Percentiles rank a stretch among this genome's conserved stretches.
Evolutionary conservation across 2,329 filamentous ascomycete genomes (phyloP).

Genomic region (Bipolaris sorokiniana): DNA sequence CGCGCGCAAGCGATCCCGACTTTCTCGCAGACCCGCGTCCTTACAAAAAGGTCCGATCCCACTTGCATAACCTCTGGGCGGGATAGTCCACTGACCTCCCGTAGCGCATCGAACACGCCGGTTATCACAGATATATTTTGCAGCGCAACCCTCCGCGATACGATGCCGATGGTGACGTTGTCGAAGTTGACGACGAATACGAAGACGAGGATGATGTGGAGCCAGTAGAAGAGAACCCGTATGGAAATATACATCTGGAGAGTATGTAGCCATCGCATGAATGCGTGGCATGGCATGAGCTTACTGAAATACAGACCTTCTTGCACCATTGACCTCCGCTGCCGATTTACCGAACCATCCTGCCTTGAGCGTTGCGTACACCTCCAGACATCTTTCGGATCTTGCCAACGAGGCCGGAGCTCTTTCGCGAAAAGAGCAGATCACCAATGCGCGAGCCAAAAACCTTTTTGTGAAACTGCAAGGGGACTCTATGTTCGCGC

Average conservation of each 20-base stretch:
- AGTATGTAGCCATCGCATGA: constrained; percentile 56
- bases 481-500: constrained; percentile 73
- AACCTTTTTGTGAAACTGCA: constrained; percentile 74
- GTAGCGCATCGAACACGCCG: constrained; percentile 75
- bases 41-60: constrained; percentile 69
- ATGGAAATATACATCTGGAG: constrained; percentile 73
- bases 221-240: constrained; percentile 73
- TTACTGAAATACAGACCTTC: constrained; percentile 62
- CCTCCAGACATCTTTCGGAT: constrained; percentile 73
- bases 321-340: constrained; percentile 76
- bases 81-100: constrained; percentile 24
- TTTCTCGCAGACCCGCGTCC: constrained; percentile 64
- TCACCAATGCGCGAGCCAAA: constrained; percentile 74
- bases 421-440: constrained; percentile 77
- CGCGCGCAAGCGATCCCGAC: constrained; percentile 72
- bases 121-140: constrained; percentile 74
- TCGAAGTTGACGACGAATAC: constrained; percentile 74
- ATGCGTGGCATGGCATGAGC: constrained; percentile 16
- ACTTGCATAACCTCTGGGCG: constrained; percentile 8
- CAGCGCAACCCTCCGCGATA: constrained; percentile 73
- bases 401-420: constrained; percentile 72
- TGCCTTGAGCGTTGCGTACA: constrained; percentile 75
- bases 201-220: constrained; percentile 67
- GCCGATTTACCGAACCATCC: constrained; percentile 77
- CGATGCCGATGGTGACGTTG: constrained; percentile 79